Base-by-base conservation (phyloP, 116 monocot species). In the Dioscorea cayenensis region DNA sequence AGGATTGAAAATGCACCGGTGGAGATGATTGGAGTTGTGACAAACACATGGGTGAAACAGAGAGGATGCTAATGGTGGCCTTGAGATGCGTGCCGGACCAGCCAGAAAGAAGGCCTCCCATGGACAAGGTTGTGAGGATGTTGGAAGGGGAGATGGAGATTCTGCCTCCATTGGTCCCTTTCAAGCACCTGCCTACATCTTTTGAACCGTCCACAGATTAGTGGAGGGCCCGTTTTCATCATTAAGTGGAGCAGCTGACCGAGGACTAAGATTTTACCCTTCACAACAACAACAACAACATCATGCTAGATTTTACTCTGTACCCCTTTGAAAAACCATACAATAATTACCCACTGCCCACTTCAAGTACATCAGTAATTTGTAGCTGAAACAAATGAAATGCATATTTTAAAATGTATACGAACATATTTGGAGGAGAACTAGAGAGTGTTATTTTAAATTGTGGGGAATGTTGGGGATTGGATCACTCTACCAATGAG, bases 1-100 rank as follows among this genome's bases (percentile, higher is more conserved):
- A 0, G 29, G 6, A 36, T 77, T 28, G 50, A 70, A n/a, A 51
- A 58, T 21, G 70, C 64, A 20, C 36, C 77, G 6, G 36, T 77
- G 16, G 77, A 77, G 65, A 71, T 21, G 7, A 71, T 77, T 25
- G 52, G 51, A 1, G 51, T 51, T 8, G 65, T 2, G 36, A 66
- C 60, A 48, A 65, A 14, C 58, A 73, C 9, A 66, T 22, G 37
- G 81, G 63, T 59, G 49, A 69, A 58, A 69, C 67, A 0, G 66
- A 73, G 58, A 82, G 70, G 65, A 71, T 77, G 66, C 18, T 50
- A 16, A 74, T 60, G 23, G 61, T 77, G 32, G 77, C 70, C 0
- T 28, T 74, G 32, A 74, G 77, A 74, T 82, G 77, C 22, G 36
- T 82, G 38, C 82, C 77, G 60, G 73, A 75, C 32, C 61, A 58